phyloP scores from a whole-genome alignment of 352 stramenopile species.

The Thalassiosira exigua region DNA sequence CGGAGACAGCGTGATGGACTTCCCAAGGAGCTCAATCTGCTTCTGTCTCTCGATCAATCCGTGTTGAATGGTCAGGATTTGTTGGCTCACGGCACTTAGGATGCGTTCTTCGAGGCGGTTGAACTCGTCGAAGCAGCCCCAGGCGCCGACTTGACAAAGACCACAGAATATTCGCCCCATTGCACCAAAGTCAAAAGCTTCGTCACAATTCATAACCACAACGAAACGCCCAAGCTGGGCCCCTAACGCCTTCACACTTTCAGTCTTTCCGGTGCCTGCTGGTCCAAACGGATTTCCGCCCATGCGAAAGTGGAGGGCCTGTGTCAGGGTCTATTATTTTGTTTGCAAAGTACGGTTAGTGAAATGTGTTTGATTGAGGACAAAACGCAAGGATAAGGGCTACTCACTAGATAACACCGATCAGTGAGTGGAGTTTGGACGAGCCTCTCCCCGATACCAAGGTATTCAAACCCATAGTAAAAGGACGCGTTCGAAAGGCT shows the following conservation, averaged over 20 bases:
- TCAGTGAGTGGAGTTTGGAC: slow-evolving; percentile 99
- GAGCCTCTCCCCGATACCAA: slow-evolving; percentile 98
- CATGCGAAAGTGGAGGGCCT: slow-evolving; percentile 98
- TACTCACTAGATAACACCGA: slow-evolving; percentile 99
- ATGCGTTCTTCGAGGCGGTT: slow-evolving; percentile 99
- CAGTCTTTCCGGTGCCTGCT: slow-evolving; percentile 99
- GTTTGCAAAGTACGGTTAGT: no score
- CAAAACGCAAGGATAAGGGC: no score
- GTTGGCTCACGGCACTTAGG: slow-evolving; percentile 98
- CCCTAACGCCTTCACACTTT: slow-evolving; percentile 99
- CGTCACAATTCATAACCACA: slow-evolving; percentile 99
- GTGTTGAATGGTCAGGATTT: slow-evolving; percentile 99
- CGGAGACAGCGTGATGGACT: slow-evolving; percentile 93
- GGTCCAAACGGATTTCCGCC: slow-evolving; percentile 96
- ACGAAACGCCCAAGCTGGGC: slow-evolving; percentile 98
- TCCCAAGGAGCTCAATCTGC: slow-evolving; percentile 94
- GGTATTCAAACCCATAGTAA: slow-evolving; percentile 99
- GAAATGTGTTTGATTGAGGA: no score
- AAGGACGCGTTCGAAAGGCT: slow-evolving; percentile 98
- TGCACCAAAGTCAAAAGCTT: slow-evolving; percentile 99
- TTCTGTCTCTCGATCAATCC: slow-evolving; percentile 90
- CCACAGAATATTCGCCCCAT: slow-evolving; percentile 99
- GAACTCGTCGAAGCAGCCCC: slow-evolving; percentile 99
- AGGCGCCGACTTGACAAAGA: slow-evolving; percentile 98
- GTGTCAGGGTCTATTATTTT: slow-evolving; percentile 98